Percentiles rank a stretch among this genome's conserved stretches.
Conservation (phyloP, 208 protist genomes). For the Acanthamoeba quina region DNA sequence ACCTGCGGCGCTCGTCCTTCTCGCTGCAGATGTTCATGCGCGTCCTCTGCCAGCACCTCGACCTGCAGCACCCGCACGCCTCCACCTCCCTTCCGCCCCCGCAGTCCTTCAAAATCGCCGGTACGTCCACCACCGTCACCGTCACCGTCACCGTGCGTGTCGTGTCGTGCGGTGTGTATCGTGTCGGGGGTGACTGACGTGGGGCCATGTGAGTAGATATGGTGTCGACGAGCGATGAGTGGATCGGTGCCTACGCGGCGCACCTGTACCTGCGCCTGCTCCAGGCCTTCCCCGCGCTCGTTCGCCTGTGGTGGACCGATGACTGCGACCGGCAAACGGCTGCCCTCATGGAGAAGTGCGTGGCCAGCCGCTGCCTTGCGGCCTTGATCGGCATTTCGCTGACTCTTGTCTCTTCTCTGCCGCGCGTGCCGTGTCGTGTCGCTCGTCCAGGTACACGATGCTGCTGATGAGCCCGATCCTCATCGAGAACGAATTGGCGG, state of each 20-base stretch:
- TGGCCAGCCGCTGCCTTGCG: background rate
- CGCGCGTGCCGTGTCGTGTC: background rate
- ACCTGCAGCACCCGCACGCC: slow-evolving; percentile 45
- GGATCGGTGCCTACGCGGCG: slow-evolving; percentile 33
- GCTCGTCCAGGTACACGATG: slow-evolving; percentile 43
- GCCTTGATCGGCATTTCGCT: background rate
- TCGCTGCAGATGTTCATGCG: slow-evolving; percentile 8
- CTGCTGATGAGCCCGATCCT: slow-evolving; percentile 53
- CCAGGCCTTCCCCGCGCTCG: slow-evolving; percentile 62
- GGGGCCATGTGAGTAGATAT: background rate
- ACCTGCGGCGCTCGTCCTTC: slow-evolving; percentile 47
- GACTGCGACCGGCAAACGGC: slow-evolving; percentile 70
- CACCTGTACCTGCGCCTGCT: slow-evolving; percentile 70
- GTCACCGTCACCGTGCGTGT: background rate
- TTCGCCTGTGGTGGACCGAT: slow-evolving; percentile 71
- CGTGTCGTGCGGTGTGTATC: no score
- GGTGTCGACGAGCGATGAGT: slow-evolving; percentile 59
- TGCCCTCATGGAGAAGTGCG: slow-evolving; percentile 61
- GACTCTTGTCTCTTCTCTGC: background rate
- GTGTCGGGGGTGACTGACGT: background rate
- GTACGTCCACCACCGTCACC: background rate
- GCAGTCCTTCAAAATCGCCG: slow-evolving; percentile 56
- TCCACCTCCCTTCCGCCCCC: background rate
- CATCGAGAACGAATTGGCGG: slow-evolving; percentile 68
- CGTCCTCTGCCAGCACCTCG: slow-evolving; percentile 62